These are phyloP conservation scores for Ophiocytium majus DNA, from an alignment of 352 stramenopile genomes.

Conservation along the genomic window DNA sequence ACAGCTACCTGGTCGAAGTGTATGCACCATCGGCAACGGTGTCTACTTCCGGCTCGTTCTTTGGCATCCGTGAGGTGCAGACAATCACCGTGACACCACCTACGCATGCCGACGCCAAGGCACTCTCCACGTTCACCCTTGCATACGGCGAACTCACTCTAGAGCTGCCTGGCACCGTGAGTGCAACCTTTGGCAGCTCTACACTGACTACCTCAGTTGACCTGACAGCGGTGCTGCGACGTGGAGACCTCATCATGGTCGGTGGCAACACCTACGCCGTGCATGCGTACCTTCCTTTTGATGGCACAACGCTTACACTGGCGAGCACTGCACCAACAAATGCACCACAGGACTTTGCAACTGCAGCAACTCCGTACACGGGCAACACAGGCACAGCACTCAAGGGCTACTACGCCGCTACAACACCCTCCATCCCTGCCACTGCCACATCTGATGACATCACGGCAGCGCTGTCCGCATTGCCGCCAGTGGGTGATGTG, in stretches of 20 bases:
- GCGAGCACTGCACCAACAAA: not conserved
- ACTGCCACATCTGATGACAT: constrained; percentile 35
- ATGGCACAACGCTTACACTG: not conserved
- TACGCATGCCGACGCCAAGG: constrained; percentile 43
- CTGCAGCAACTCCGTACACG: not conserved
- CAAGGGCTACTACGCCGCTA: not conserved
- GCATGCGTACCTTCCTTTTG: constrained; percentile 66
- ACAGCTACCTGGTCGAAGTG: constrained; percentile 54
- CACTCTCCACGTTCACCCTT: constrained; percentile 59
- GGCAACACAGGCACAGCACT: not conserved
- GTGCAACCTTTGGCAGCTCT: constrained; percentile 55
- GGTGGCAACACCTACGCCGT: constrained; percentile 73
- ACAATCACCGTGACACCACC: constrained; percentile 45
- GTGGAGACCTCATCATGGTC: constrained; percentile 75
- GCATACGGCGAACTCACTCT: constrained; percentile 62
- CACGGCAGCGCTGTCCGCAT: constrained; percentile 57
- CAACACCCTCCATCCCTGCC: constrained; percentile 64
- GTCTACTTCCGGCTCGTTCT: constrained; percentile 31
- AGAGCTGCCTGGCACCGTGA: constrained; percentile 61
- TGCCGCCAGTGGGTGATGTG: constrained; percentile 62
- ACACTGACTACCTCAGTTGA: constrained; percentile 76
- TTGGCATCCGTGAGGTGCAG: constrained; percentile 62
- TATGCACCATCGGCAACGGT: constrained; percentile 41
- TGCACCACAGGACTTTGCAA: not conserved
- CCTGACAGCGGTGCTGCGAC: constrained; percentile 74